Evolutionary conservation across 768 basidiomycete species (phyloP).

Genomic region (Suillus subluteus): DNA sequence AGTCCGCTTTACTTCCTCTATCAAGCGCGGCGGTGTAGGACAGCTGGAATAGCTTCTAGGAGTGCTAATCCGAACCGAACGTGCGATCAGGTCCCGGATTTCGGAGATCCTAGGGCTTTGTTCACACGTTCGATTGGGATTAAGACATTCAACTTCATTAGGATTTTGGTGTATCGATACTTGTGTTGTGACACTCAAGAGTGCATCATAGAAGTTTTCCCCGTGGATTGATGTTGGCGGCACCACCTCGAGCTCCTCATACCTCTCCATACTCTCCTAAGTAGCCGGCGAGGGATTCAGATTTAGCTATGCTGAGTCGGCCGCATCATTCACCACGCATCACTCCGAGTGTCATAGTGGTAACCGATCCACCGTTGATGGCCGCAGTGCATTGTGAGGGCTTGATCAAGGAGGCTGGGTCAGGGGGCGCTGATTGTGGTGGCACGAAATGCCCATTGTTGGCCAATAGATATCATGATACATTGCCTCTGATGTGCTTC

Average conservation of each 20-base stretch:
- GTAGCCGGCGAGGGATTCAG: background rate
- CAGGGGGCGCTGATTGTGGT: background rate
- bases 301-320: background rate
- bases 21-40: background rate
- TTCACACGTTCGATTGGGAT: background rate
- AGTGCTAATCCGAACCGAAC: background rate
- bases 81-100: background rate
- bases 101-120: background rate
- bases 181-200: background rate
- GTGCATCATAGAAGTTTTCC: background rate
- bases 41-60: background rate
- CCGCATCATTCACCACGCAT: background rate
- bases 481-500: too few species aligned
- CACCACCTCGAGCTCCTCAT: background rate
- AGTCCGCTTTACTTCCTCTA: background rate
- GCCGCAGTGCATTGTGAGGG: background rate
- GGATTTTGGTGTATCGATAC: background rate
- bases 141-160: background rate
- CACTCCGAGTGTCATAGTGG: background rate
- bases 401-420: background rate
- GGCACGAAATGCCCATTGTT: background rate
- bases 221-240: background rate
- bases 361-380: background rate
- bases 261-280: too few species aligned
- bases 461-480: background rate